Base-by-base conservation (phyloP, 1,284 basidiomycete species). In the Sporisorium scitamineum region DNA sequence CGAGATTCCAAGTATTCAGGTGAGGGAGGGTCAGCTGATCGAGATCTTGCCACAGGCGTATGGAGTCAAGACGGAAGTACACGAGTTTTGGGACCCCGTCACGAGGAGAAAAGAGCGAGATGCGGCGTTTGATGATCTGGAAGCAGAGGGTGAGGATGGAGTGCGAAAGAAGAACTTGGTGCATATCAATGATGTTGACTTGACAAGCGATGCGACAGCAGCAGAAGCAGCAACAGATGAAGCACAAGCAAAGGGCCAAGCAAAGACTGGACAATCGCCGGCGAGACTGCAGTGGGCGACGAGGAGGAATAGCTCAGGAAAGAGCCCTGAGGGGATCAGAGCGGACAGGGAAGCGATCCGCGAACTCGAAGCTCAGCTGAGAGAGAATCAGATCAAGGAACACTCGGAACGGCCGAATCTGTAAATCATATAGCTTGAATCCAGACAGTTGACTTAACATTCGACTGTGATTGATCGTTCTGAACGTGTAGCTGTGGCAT, bases 1-100 rank as follows among this genome's bases (percentile, higher is more conserved):
- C 37, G 95, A 99, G 85, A 97, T 99, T 44, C 97, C 96, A 0
- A 94, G 93, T 1, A 95, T 99, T 62, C 95, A 97, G 85, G 92
- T 99, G 14, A 66, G 80, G 39, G 84, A 84, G 50, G 84, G 84
- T 22, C 81, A 85, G 51, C 62, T 85, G 39, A 73, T 84, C 41
- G 84, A 84, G 57, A 82, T 85, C 31, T 31, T 61, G 10, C 84
- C 84, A 8, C 79, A 82, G 66, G 82, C 83, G 9, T 85, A 85
- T 47, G 84, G 84, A 31, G 80, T 85, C 29, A 75, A 81, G 60
- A 82, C 82, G 27, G 75, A 71, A 39, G 68, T 76, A 16, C 79
- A 78, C 65, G 71, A 77, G 3, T 84, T 84, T 51, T 84, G 83
- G 83, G 80, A 84, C 57, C 78, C 79, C 6, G 76, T 78, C 22